These are phyloP conservation scores for Nicotiana attenuata DNA, from an alignment of 257 asterid genomes.

Conservation along the genomic window DNA sequence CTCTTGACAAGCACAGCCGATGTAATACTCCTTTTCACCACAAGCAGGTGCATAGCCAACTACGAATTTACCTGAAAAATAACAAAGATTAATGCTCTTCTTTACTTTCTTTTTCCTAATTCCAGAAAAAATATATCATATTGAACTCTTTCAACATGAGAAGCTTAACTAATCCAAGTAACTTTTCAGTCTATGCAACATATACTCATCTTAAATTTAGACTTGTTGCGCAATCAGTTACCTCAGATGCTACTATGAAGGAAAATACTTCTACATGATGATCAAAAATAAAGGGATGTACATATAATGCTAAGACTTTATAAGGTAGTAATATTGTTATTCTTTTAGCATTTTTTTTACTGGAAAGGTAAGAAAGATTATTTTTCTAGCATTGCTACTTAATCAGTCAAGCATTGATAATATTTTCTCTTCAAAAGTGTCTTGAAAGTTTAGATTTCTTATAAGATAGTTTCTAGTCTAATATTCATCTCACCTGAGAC, in stretches of 20 bases:
- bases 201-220: not conserved
- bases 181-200: not conserved
- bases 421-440: not conserved
- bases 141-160: not conserved
- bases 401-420: not conserved
- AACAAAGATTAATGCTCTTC: not conserved
- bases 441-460: not conserved
- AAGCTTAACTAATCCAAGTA: not conserved
- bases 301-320: not conserved
- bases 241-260: not conserved
- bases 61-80: conserved; percentile 67
- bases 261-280: not conserved
- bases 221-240: not conserved
- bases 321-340: not conserved
- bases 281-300: not conserved
- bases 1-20: conserved; percentile 87
- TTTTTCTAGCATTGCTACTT: not conserved
- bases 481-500: not conserved
- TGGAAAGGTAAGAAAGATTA: not conserved
- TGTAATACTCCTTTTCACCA: conserved; percentile 91
- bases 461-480: not conserved
- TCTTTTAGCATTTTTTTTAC: not conserved
- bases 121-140: not conserved
- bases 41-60: conserved; percentile 78
- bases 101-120: not conserved